Percentiles rank a stretch among this genome's conserved stretches.
Evolutionary conservation across 306 rosid genomes (phyloP).

Genomic region (Vigna trinervia): DNA sequence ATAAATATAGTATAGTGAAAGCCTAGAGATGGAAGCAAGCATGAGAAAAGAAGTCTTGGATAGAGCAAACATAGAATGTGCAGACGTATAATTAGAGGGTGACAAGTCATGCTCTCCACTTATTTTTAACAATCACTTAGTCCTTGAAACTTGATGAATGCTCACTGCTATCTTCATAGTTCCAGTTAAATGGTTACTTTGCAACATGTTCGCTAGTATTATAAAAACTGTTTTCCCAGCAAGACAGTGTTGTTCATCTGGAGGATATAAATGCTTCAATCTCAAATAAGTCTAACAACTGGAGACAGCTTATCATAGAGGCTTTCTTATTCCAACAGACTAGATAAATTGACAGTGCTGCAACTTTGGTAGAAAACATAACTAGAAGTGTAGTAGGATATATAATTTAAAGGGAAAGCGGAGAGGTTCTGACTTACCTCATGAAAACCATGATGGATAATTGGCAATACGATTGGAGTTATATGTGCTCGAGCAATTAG

Average conservation of each 20-base stretch:
- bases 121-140: constrained; percentile 23
- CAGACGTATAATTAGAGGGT: constrained; percentile 9
- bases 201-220: constrained; percentile 9
- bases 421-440: constrained; percentile 53
- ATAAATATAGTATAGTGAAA: not conserved
- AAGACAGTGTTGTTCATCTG: constrained; percentile 13
- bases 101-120: constrained; percentile 3
- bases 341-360: constrained; percentile 10
- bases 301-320: constrained; percentile 22
- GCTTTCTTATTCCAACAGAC: constrained; percentile 29
- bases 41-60: not conserved
- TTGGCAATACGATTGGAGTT: constrained; percentile 89
- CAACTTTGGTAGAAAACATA: not conserved
- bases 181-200: constrained; percentile 28
- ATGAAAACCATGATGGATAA: constrained; percentile 82
- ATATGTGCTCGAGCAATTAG: constrained; percentile 83
- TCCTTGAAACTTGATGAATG: constrained; percentile 6
- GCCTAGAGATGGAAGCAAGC: constrained; percentile 21
- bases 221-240: constrained; percentile 5
- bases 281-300: constrained; percentile 23
- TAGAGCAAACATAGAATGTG: constrained; percentile 11
- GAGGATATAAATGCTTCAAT: constrained; percentile 30
- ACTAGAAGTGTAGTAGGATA: not conserved
- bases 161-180: constrained; percentile 14
- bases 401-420: not conserved